Percentiles rank a stretch among this genome's conserved stretches.
phyloP scores from a whole-genome alignment of 768 basidiomycete genomes.

The Lactarius trivialis region DNA sequence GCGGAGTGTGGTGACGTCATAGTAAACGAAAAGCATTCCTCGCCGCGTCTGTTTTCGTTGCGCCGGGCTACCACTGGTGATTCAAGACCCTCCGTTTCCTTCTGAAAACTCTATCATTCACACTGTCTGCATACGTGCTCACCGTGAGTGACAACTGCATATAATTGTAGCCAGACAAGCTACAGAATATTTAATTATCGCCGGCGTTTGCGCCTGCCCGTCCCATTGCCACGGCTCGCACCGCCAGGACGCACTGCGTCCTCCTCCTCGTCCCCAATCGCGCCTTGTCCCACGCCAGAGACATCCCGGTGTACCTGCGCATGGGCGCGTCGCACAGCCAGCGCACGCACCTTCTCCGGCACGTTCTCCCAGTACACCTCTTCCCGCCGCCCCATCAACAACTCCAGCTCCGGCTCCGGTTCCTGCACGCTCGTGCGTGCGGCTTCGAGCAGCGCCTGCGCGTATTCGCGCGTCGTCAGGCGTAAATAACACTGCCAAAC shows the following conservation, averaged over 20 bases:
- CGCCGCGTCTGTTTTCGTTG: too few relatives aligned
- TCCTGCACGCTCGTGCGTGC: conserved; percentile 18
- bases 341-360: conserved; percentile 59
- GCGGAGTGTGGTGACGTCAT: too few relatives aligned
- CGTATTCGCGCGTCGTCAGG: conserved; percentile 45
- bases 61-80: too few relatives aligned
- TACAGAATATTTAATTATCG: background rate
- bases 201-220: background rate
- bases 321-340: conserved; percentile 49
- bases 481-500: conserved; percentile 67
- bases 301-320: background rate
- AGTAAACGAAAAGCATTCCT: too few relatives aligned
- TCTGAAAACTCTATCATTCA: too few relatives aligned
- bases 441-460: conserved; percentile 35
- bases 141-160: too few relatives aligned
- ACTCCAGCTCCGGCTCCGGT: conserved; percentile 41
- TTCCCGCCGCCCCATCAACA: conserved; percentile 58
- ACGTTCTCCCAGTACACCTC: conserved; percentile 76
- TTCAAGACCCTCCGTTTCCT: too few relatives aligned
- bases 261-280: background rate
- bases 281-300: background rate
- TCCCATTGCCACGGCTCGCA: background rate
- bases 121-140: too few relatives aligned
- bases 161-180: background rate
- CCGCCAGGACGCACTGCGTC: background rate